A percentile compares a stretch with the other conserved stretches of the same genome.
Conservation (phyloP, 495 filamentous ascomycete genomes). For the Cercophora scortea region DNA sequence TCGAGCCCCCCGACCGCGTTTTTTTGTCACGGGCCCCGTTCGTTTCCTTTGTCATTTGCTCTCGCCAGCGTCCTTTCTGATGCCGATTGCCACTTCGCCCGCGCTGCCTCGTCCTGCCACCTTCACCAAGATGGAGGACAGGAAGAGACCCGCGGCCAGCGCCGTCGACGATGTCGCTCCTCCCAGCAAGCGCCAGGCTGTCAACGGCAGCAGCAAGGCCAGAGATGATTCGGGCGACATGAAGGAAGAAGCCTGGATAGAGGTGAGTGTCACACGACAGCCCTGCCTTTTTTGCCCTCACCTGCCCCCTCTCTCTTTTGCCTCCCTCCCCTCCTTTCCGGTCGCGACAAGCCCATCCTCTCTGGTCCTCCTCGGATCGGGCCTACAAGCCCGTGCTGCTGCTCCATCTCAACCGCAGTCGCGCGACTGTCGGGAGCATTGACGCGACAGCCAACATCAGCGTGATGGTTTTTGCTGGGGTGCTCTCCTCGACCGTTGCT, state of each 20-base stretch:
- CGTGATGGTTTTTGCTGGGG: conserved; percentile 19
- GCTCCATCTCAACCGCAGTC: conserved; percentile 2
- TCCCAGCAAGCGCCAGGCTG: conserved; percentile 76
- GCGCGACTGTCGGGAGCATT: conserved; percentile 5
- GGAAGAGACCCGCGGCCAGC: conserved; percentile 76
- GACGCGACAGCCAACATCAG: conserved; percentile 14
- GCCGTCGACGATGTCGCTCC: conserved; percentile 73
- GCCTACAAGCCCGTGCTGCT: conserved; percentile 5
- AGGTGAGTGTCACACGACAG: conserved; percentile 56
- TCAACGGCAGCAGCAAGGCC: conserved; percentile 66
- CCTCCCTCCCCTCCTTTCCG: not conserved
- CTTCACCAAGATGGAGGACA: conserved; percentile 89
- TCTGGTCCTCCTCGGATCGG: not conserved
- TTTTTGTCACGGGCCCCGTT: conserved; percentile 23
- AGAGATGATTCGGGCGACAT: conserved; percentile 67
- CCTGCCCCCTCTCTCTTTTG: conserved; percentile 3
- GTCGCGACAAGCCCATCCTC: not conserved
- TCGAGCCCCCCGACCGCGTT: conserved; percentile 18
- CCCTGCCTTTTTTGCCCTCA: conserved; percentile 10
- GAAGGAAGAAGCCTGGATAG: conserved; percentile 71
- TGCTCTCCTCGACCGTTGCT: conserved; percentile 34
- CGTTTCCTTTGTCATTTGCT: conserved; percentile 17
- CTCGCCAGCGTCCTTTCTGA: conserved; percentile 46
- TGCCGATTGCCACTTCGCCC: conserved; percentile 71
- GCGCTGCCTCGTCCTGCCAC: conserved; percentile 59